Evolutionary conservation across 257 asterid genomes (phyloP).

Genomic region (Ballota nigra): DNA sequence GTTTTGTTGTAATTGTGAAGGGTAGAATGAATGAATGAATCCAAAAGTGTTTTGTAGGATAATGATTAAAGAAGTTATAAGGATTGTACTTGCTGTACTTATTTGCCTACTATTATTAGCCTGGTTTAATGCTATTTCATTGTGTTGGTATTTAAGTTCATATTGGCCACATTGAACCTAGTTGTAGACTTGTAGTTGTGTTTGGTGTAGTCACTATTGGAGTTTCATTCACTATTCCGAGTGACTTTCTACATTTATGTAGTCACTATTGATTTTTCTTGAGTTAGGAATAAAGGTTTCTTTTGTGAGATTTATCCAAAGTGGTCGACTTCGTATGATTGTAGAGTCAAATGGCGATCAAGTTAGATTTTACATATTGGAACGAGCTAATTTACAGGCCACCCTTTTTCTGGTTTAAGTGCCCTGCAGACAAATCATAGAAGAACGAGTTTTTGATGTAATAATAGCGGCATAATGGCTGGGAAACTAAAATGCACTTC

Average conservation of each 20-base stretch:
- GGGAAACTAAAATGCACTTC: not conserved
- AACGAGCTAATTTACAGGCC: not conserved
- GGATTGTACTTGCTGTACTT: constrained; percentile 12
- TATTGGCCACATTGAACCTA: not conserved
- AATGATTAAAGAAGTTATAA: not conserved
- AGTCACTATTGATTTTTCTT: no score
- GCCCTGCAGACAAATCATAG: not conserved
- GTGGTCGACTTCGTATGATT: not conserved
- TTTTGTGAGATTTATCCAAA: not conserved
- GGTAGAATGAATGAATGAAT: not conserved
- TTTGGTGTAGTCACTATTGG: not conserved
- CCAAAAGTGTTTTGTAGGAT: not conserved
- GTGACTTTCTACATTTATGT: not conserved
- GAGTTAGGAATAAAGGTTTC: not conserved
- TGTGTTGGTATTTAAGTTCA: constrained; percentile 17
- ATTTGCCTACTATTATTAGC: constrained; percentile 5
- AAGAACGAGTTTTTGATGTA: not conserved
- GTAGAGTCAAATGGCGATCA: not conserved
- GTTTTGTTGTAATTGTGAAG: not conserved
- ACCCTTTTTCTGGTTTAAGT: not conserved
- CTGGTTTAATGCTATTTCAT: not conserved
- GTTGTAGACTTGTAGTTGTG: not conserved
- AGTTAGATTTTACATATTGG: not conserved
- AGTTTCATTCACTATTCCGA: not conserved
- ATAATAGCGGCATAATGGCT: not conserved